Percentiles rank a stretch among this genome's conserved stretches.
Conservation (phyloP, 106 monocot species). For the Apostasia ramifera region DNA sequence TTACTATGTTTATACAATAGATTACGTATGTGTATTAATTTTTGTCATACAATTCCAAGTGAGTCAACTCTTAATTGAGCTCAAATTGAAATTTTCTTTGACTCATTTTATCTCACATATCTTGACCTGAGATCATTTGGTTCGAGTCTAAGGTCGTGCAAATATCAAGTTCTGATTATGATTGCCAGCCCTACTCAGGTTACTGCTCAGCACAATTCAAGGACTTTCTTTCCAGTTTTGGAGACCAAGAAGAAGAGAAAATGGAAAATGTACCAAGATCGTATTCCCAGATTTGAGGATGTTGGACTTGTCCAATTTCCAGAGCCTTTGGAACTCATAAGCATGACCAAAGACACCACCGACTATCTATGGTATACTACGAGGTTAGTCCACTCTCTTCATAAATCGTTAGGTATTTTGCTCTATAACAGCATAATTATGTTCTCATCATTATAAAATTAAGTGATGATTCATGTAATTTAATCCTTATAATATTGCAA, state of each 20-base stretch:
- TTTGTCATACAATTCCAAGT: no score
- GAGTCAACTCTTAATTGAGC: no score
- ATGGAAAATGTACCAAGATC: constrained; percentile 68
- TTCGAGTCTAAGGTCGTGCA: neutral
- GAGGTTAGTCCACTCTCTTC: constrained; percentile 21
- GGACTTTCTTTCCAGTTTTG: constrained; percentile 43
- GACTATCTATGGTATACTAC: constrained; percentile 83
- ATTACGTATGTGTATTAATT: no score
- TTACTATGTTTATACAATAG: no score
- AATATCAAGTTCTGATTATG: neutral
- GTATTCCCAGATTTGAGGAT: constrained; percentile 20
- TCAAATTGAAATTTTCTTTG: no score
- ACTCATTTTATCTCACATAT: no score
- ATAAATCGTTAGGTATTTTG: neutral
- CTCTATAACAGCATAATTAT: neutral
- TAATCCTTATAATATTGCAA: no score
- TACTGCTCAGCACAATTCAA: constrained; percentile 66
- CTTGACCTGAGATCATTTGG: no score
- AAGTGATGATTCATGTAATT: no score
- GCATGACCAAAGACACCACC: constrained; percentile 61
- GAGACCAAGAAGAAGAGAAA: constrained; percentile 27
- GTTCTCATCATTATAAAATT: no score
- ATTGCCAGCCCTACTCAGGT: constrained; percentile 16
- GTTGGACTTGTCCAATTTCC: neutral
- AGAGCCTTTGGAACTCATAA: constrained; percentile 47